These are phyloP conservation scores for Centrapalus pauciflorus DNA, from an alignment of 129 eudicot genomes.

Conservation along the genomic window DNA sequence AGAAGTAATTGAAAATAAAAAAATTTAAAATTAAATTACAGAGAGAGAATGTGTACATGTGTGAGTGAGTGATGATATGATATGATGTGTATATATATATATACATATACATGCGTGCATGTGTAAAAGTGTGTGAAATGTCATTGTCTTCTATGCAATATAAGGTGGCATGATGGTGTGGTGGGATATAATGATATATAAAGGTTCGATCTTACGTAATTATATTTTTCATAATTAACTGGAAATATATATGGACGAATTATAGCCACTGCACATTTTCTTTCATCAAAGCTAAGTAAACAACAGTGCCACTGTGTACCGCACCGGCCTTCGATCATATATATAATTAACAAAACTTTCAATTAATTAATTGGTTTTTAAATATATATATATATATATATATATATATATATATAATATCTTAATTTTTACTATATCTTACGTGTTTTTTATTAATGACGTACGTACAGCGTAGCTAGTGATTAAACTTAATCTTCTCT, in stretches of 20 bases:
- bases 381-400: too few relatives aligned
- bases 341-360: too few relatives aligned
- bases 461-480: too few relatives aligned
- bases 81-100: slow-evolving; percentile 11
- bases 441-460: too few relatives aligned
- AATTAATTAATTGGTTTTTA: too few relatives aligned
- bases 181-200: slow-evolving; percentile 29
- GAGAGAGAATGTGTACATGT: slow-evolving; percentile 3
- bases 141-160: slow-evolving; percentile 28
- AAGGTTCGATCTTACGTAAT: slow-evolving; percentile 7
- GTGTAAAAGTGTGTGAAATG: slow-evolving; percentile 16
- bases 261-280: slow-evolving; percentile 5
- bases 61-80: slow-evolving; percentile 9
- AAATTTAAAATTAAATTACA: not conserved
- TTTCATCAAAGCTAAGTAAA: slow-evolving; percentile 16
- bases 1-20: too few relatives aligned
- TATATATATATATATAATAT: too few relatives aligned
- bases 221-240: slow-evolving; percentile 16
- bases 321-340: too few relatives aligned
- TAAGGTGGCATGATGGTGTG: slow-evolving; percentile 29
- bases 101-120: slow-evolving; percentile 13
- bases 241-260: slow-evolving; percentile 5
- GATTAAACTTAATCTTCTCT: too few relatives aligned
- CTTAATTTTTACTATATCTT: too few relatives aligned
- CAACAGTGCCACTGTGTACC: not conserved